Evolutionary conservation across 177 flowering plant genomes (phyloP), one percentile per base, ranked within the genome.

Genomic region (Vitis hybrid): DNA sequence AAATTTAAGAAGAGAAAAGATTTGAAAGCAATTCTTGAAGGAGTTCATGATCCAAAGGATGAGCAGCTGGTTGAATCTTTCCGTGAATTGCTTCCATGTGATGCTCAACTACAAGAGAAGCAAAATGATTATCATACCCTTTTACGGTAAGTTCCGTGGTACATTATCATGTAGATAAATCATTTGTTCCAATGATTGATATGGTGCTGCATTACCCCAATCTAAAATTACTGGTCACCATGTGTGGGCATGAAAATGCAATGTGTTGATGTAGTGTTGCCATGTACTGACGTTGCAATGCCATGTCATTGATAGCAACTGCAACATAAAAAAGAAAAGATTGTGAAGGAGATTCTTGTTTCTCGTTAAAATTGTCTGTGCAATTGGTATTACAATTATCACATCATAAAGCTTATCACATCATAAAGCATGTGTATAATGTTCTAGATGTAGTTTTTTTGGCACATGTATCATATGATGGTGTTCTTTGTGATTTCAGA

Each of bases 71-170:
- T 90, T 58, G 74, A 86, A 13, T 68, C 80, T 8, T 90, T 90
- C 51, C 85, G 86, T 1, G 71, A 80, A 59, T 50, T 77, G 78
- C 88, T 90, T 63, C 72, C 75, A 13, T 57, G 68, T 29, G 89
- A 86, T 16, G 86, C 82, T 29, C 80, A 66, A 3, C 58, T 76
- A 49, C 80, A 73, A 0, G 58, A 7, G 19, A 81, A 85, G 72
- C 78, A 80, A 55, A 74, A 71, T 76, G 87, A 90, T 51, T 85
- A 88, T 72, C 87, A 90, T 65, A 90, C 94, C 4, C 90, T 88
- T 78, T 65, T 90, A 66, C 63, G 94, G 94, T 86, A 74, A 70
- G 63, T 69, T 65, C 52, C 2, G 10, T 16, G 51, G 33, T 65
- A 26, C 29, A 26, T 26, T 26, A 26, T 26, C 29, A 26, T 26